Base-by-base conservation (phyloP, 108 stramenopile species). In the Nannochloropsis gaditana region DNA sequence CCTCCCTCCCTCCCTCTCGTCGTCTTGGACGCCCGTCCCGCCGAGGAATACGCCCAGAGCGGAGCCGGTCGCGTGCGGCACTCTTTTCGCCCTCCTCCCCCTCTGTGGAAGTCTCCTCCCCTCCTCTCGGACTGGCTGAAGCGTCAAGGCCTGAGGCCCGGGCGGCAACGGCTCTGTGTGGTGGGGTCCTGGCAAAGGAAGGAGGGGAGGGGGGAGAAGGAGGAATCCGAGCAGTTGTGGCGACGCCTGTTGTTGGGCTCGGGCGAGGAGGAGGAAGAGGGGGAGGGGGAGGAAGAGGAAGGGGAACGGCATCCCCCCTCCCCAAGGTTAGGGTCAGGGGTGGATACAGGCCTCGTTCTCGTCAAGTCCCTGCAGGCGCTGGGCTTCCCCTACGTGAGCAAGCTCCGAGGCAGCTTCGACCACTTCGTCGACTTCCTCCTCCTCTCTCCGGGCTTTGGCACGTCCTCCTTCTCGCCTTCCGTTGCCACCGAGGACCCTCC, bases 1-100 rank as follows among this genome's bases (percentile, higher is more conserved):
- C 59, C 59, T 8, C 59, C 59, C 59, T 73, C 59, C 59, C 59
- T 73, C 59, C 59, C 59, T n/a, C 59, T 73, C 59, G 19, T 73
- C 4, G 59, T 73, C 59, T n/a, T 73, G 15, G 59, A 73, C 59
- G 6, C n/a, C 59, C 59, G 59, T n/a, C 15, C 59, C 59, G 5
- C 4, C 2, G 2, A 73, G n/a, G 59, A 73, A 15, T 73, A 73
- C 59, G 6, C 3, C 59, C 59, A 73, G n/a, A 73, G 59, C n/a
- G 59, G 59, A n/a, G 59, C 59, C 59, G 59, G 59, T 73, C 59
- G 59, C 59, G 19, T 73, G 5, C 15, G n/a, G 8, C 5, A 73
- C 6, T 73, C 59, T n/a, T n/a, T 73, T n/a, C 59, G 59, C 59
- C 59, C n/a, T n/a, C 59, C 59, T 73, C 59, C 59, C 59, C 19